A percentile compares a stretch with the other conserved stretches of the same genome.
Conservation (phyloP, 257 asterid genomes). For the Primulina huaijiensis region DNA sequence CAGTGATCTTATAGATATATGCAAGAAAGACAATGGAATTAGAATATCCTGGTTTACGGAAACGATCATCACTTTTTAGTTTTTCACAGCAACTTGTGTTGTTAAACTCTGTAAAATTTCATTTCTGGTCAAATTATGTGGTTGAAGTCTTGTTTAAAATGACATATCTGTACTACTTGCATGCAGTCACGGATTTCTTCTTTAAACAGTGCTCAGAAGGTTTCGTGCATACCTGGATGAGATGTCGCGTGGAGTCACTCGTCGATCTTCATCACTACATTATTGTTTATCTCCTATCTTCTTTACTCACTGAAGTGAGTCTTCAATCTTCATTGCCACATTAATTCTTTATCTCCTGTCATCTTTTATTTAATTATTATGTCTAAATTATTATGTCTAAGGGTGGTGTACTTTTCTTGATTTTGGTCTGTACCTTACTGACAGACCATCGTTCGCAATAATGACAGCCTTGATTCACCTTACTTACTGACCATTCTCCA, state of each 20-base stretch:
- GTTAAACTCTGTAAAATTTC: background rate
- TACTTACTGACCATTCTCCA: too few relatives aligned
- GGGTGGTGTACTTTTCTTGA: background rate
- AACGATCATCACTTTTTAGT: background rate
- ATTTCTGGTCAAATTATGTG: background rate
- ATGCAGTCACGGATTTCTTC: slow-evolving; percentile 22
- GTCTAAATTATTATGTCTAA: background rate
- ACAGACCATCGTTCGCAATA: too few relatives aligned
- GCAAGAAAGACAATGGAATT: too few relatives aligned
- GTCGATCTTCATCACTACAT: slow-evolving; percentile 17
- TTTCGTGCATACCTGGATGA: slow-evolving; percentile 98
- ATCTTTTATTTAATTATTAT: background rate
- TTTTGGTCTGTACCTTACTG: too few relatives aligned
- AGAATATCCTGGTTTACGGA: background rate
- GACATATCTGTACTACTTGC: slow-evolving; percentile 10
- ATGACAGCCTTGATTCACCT: too few relatives aligned
- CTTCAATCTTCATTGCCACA: slow-evolving; percentile 20
- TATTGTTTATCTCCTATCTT: background rate
- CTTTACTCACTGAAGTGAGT: slow-evolving; percentile 7
- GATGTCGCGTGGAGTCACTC: slow-evolving; percentile 87
- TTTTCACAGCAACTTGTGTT: background rate
- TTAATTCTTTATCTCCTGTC: background rate
- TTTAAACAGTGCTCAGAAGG: slow-evolving; percentile 81
- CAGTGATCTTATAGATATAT: background rate
- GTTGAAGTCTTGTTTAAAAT: slow-evolving; percentile 18